Percentiles rank a stretch among this genome's conserved stretches.
phyloP scores from a whole-genome alignment of 345 rosid genomes.

The Salix udensis region DNA sequence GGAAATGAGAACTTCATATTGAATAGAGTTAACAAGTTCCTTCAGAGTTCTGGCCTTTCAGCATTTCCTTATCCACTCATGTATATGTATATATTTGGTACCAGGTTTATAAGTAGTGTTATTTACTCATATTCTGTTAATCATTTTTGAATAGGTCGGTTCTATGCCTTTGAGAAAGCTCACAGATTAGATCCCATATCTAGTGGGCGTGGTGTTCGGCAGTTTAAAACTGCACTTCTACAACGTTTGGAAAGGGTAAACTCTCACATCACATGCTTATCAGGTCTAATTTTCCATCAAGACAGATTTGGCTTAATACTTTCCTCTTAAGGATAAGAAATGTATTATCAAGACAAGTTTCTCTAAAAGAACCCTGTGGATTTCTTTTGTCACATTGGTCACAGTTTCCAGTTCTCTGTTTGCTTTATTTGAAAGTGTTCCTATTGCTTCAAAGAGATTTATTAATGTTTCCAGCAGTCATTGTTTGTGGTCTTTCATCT shows the following conservation, averaged over 20 bases:
- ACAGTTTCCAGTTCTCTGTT: not conserved
- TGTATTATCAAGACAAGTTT: not conserved
- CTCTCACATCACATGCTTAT: not conserved
- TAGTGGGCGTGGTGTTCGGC: conserved; percentile 99
- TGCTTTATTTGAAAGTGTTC: not conserved
- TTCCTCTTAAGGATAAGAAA: not conserved
- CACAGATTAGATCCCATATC: conserved; percentile 94
- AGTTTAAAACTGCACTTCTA: conserved; percentile 95
- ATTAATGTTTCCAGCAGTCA: no score
- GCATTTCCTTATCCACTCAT: not conserved
- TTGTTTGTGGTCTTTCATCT: no score
- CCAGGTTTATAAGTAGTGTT: not conserved
- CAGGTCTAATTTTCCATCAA: not conserved
- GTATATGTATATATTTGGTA: not conserved
- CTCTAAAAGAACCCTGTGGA: not conserved
- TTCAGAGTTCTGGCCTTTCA: not conserved
- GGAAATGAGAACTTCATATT: not conserved
- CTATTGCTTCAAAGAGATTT: not conserved
- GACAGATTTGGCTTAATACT: no score
- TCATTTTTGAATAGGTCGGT: conserved; percentile 57
- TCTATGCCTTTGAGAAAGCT: conserved; percentile 97
- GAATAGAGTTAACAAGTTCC: not conserved
- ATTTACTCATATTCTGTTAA: not conserved
- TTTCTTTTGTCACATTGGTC: not conserved
- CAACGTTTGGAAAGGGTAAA: conserved; percentile 94